These are phyloP conservation scores for Sclerotinia spermophila DNA, from an alignment of 2,329 filamentous ascomycete species.

Conservation along the genomic window DNA sequence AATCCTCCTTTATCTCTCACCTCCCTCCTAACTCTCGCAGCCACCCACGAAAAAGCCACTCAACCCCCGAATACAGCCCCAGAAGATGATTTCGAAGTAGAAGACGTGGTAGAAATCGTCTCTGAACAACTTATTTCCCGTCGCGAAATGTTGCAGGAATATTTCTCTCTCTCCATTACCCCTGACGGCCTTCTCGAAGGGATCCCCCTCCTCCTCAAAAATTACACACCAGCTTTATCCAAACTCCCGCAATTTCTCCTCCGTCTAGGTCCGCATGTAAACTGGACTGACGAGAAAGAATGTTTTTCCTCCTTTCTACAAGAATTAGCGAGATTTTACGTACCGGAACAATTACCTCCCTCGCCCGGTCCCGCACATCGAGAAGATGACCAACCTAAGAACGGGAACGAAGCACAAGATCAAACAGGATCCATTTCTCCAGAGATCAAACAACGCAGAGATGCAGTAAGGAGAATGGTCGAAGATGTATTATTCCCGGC, in stretches of 20 bases:
- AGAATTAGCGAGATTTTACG: conserved; percentile 87
- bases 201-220: conserved; percentile 82
- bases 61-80: conserved; percentile 34
- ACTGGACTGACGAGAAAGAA: conserved; percentile 78
- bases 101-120: conserved; percentile 63
- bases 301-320: conserved; percentile 84
- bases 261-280: conserved; percentile 78
- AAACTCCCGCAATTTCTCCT: conserved; percentile 90
- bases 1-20: conserved; percentile 68
- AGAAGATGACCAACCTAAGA: conserved; percentile 31
- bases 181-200: conserved; percentile 70
- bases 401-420: not conserved
- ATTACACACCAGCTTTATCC: conserved; percentile 78
- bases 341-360: conserved; percentile 75
- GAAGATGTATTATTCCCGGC: conserved; percentile 90
- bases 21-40: conserved; percentile 69
- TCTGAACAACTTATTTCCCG: conserved; percentile 66
- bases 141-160: conserved; percentile 84
- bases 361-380: conserved; percentile 39
- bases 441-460: conserved; percentile 54
- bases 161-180: conserved; percentile 83
- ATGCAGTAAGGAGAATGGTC: conserved; percentile 68
- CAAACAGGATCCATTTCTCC: conserved; percentile 39
- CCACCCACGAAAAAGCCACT: conserved; percentile 62
- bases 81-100: conserved; percentile 59